These are phyloP conservation scores for Gossypium gossypioides DNA, from an alignment of 441 rosid genomes.

Conservation along the genomic window DNA sequence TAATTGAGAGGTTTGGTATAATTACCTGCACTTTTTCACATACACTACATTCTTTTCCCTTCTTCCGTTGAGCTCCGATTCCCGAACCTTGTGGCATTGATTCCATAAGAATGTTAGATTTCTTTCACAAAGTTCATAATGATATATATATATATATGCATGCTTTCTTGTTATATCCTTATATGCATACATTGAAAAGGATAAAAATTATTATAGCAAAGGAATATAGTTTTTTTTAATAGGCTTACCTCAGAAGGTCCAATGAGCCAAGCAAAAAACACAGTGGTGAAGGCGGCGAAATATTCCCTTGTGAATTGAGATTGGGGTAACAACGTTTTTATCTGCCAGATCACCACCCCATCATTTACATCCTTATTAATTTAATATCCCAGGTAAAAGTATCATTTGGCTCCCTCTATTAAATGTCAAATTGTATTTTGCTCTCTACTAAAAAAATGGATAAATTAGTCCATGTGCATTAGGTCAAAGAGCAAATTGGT, in stretches of 20 bases:
- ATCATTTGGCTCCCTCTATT: no score
- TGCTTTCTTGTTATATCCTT: not conserved
- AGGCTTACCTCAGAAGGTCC: conserved; percentile 70
- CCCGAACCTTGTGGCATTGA: conserved; percentile 50
- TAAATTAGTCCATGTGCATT: no score
- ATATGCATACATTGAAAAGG: no score
- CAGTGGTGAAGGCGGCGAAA: conserved; percentile 70
- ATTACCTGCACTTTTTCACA: conserved; percentile 83
- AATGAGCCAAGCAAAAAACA: conserved; percentile 74
- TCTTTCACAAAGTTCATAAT: not conserved
- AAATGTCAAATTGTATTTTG: no score
- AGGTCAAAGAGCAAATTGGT: no score
- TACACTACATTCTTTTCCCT: conserved; percentile 75
- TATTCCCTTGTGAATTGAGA: conserved; percentile 61
- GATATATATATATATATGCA: not conserved
- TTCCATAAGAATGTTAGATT: not conserved
- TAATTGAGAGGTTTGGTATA: not conserved
- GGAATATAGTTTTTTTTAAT: not conserved
- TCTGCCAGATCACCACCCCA: conserved; percentile 29
- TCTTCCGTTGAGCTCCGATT: conserved; percentile 62
- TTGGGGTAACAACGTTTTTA: conserved; percentile 46
- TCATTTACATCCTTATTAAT: not conserved
- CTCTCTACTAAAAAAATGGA: no score
- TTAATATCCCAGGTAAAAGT: not conserved
- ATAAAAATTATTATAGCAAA: no score